Percentiles rank a stretch among this genome's conserved stretches.
phyloP scores from a whole-genome alignment of 2,329 filamentous ascomycete genomes.

The Lasiodiplodia gonubiensis region DNA sequence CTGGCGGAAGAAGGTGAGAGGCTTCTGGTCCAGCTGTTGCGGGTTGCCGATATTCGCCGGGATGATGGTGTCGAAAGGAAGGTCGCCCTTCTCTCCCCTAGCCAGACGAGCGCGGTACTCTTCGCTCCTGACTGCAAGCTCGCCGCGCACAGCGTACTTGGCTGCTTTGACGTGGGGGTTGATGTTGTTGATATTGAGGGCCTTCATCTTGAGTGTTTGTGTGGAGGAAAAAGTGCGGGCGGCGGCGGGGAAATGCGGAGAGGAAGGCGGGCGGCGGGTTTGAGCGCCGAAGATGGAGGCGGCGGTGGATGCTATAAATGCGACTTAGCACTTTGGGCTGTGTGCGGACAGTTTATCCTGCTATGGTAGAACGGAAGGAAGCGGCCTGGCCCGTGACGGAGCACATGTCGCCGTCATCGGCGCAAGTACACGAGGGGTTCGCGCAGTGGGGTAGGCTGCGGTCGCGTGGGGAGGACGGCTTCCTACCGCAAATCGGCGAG shows the following conservation, averaged over 20 bases:
- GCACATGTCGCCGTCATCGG: slow-evolving; percentile 21
- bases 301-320: slow-evolving; percentile 4
- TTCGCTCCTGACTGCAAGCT: slow-evolving; percentile 92
- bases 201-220: slow-evolving; percentile 16
- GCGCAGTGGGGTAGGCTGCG: slow-evolving; percentile 19
- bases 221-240: slow-evolving; percentile 22
- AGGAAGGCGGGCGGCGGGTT: not conserved
- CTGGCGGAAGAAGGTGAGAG: slow-evolving; percentile 98
- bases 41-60: slow-evolving; percentile 99
- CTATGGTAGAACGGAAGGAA: slow-evolving; percentile 3
- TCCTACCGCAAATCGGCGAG: slow-evolving; percentile 20
- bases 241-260: slow-evolving; percentile 15
- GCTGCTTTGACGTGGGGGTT: slow-evolving; percentile 86
- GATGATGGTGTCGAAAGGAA: slow-evolving; percentile 91
- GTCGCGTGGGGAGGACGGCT: not conserved
- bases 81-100: slow-evolving; percentile 62
- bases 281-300: not conserved
- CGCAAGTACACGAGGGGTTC: not conserved
- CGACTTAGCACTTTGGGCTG: not conserved
- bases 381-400: slow-evolving; percentile 12
- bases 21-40: slow-evolving; percentile 98
- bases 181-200: slow-evolving; percentile 82
- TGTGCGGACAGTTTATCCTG: not conserved
- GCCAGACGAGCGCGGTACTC: slow-evolving; percentile 78
- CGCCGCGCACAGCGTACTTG: slow-evolving; percentile 95